Percentiles rank a stretch among this genome's conserved stretches.
Evolutionary conservation across 345 rosid species (phyloP).

Genomic region (Populus tremula): DNA sequence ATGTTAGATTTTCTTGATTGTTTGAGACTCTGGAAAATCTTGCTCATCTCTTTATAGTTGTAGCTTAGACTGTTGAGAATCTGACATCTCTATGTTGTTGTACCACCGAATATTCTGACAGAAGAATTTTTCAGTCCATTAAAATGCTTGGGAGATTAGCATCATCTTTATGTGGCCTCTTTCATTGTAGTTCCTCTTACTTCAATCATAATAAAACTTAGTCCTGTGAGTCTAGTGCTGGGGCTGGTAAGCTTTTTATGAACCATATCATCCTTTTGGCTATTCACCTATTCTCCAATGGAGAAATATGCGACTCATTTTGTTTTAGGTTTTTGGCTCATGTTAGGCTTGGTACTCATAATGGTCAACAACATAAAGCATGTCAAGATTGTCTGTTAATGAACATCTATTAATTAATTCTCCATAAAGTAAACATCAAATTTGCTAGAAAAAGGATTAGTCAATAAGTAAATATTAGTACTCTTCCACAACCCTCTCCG

Average conservation of each 20-base stretch:
- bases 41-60: neutral
- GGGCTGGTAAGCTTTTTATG: neutral
- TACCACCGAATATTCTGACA: neutral
- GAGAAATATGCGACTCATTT: neutral
- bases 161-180: neutral
- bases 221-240: neutral
- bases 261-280: neutral
- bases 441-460: neutral
- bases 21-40: neutral
- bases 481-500: constrained; percentile 27
- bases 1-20: neutral
- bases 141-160: neutral
- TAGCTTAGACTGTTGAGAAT: neutral
- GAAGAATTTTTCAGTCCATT: neutral
- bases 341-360: neutral
- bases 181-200: neutral
- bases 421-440: neutral
- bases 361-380: neutral
- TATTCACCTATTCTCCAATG: neutral
- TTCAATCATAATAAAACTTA: neutral
- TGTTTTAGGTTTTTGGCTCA: neutral
- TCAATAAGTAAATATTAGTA: neutral
- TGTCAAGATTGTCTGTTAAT: neutral
- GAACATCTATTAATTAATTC: neutral
- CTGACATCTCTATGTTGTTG: neutral